A percentile compares a stretch with the other conserved stretches of the same genome.
These are phyloP conservation scores for Eimeria maxima DNA, from an alignment of 169 alveolate genomes.

Conservation along the genomic window DNA sequence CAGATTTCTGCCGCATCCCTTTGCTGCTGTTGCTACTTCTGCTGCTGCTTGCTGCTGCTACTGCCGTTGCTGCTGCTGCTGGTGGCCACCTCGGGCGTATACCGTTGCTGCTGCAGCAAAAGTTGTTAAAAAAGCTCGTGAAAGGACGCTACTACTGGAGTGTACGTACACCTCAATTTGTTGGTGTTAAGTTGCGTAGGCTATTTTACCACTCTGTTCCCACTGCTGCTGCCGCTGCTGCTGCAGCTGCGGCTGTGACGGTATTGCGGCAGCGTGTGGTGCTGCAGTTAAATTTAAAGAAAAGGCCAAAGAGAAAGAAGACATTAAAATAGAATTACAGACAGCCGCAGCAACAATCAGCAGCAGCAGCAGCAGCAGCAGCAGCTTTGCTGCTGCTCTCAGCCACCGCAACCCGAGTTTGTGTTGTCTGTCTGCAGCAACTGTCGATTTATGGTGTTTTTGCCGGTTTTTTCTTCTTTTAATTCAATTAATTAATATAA, in stretches of 20 bases:
- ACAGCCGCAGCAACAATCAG: neutral
- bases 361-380: neutral
- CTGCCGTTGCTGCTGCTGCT: conserved; percentile 16
- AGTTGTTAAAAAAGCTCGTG: neutral
- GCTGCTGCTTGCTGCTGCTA: conserved; percentile 19
- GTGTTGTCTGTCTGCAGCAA: neutral
- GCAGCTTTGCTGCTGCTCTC: neutral
- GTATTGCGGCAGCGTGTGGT: neutral
- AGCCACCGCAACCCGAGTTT: neutral
- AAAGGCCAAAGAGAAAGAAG: neutral
- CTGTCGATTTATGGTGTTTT: neutral
- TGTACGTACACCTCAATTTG: neutral
- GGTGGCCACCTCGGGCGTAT: neutral
- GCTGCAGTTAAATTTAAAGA: neutral
- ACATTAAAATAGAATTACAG: neutral
- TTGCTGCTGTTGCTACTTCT: neutral
- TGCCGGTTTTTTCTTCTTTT: neutral
- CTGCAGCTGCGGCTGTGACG: neutral
- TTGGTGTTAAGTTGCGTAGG: neutral
- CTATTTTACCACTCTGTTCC: neutral
- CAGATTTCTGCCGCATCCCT: neutral
- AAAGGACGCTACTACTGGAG: neutral
- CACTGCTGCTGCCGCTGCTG: neutral
- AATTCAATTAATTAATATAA: too few species aligned
- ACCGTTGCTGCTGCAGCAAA: neutral